These are phyloP conservation scores for Notholithocarpus densiflorus DNA, from an alignment of 306 rosid species.

Conservation along the genomic window DNA sequence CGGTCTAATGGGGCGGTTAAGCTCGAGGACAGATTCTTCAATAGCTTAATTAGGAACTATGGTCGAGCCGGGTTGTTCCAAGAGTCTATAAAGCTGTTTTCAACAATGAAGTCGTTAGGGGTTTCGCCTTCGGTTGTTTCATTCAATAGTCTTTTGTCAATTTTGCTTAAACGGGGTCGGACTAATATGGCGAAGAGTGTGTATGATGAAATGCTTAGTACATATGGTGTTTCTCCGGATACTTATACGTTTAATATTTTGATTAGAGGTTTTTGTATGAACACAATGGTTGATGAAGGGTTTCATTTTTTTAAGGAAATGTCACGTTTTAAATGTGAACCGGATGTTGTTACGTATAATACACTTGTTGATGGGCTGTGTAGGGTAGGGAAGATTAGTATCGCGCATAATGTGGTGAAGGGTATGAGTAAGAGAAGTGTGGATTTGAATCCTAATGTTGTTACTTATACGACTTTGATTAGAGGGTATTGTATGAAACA, in stretches of 20 bases:
- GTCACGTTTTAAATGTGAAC: conserved; percentile 45
- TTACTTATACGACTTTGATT: conserved; percentile 78
- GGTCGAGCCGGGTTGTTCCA: conserved; percentile 71
- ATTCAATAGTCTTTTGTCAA: conserved; percentile 51
- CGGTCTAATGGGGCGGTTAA: conserved; percentile 58
- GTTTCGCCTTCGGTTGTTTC: conserved; percentile 63
- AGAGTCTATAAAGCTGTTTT: conserved; percentile 64
- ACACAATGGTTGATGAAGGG: conserved; percentile 68
- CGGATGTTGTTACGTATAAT: conserved; percentile 72
- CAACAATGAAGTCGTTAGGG: conserved; percentile 54
- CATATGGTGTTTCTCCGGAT: conserved; percentile 70
- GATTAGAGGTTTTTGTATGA: conserved; percentile 85
- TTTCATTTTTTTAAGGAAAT: conserved; percentile 60
- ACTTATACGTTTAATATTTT: conserved; percentile 57
- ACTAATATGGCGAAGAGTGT: conserved; percentile 56
- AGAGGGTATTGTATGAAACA: conserved; percentile 68
- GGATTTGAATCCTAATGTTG: conserved; percentile 69
- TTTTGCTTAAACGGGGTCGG: conserved; percentile 73
- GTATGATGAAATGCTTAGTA: conserved; percentile 73
- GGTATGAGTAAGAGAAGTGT: conserved; percentile 61
- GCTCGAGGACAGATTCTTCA: conserved; percentile 65
- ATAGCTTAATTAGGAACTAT: conserved; percentile 68
- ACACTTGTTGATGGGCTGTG: conserved; percentile 89
- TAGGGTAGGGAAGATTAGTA: conserved; percentile 59
- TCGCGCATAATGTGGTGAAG: conserved; percentile 62